Base-by-base conservation (phyloP, 164 flowering plant species). In the Akebia trifoliata region DNA sequence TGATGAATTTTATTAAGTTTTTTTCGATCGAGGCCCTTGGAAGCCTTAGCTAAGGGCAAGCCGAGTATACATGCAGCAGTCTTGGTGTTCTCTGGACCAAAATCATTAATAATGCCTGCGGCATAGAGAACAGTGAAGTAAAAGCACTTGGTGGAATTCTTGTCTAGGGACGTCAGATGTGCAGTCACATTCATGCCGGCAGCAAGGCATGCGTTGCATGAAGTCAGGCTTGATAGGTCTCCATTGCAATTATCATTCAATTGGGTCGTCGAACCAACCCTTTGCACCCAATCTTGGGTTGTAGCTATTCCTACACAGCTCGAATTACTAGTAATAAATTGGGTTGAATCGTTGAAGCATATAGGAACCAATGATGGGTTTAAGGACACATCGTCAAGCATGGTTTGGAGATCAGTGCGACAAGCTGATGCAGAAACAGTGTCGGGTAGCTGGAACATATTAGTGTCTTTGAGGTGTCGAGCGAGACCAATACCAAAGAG, bases 91-190 rank as follows among this genome's bases (percentile, higher is more conserved):
- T 65, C 57, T 11, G 78, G 78, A 0, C 75, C 78, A 24, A 37
- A 63, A 12, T 62, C 28, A 36, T 71, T 70, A 1, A 62, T 70
- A 50, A 74, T 52, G 0, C 65, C 78, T 50, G 74, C 74, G 48
- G 75, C 78, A 47, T 74, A 74, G 8, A 74, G 20, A 26, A 67
- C 37, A 7, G 74, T 40, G 37, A 67, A 74, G 24, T 68, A 68
- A 34, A 71, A 71, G 26, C 78, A 74, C 2, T 70, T 48, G 5
- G 40, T 55, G 6, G 72, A 38, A 39, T 72, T 72, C 7, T 53
- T 64, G 40, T 68, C 78, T 3, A 71, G 14, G 0, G 57, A 60
- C n/a, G 59, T 43, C 40, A 74, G 29, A 14, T 49, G 21, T 1
- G 70, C 6, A 18, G 55, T 50, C 17, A 71, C 66, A 64, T 56